Conservation (phyloP, 1,284 basidiomycete species). For the Waitea zeae region DNA sequence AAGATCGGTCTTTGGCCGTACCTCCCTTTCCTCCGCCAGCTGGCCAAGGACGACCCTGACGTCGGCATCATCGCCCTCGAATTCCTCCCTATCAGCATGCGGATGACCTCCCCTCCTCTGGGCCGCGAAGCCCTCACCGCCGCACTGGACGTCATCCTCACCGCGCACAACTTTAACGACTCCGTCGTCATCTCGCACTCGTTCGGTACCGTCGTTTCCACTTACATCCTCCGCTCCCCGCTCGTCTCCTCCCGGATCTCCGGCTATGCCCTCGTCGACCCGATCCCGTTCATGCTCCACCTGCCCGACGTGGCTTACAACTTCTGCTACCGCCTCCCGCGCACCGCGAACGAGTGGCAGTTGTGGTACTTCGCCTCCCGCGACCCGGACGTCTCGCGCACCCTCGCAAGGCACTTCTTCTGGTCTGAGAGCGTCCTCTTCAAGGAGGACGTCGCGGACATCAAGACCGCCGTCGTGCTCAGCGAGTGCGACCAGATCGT, state of each 20-base stretch:
- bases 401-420: constrained; percentile 42
- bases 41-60: constrained; percentile 21
- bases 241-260: constrained; percentile 17
- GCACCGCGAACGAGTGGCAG: constrained; percentile 40
- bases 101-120: constrained; percentile 31
- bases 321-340: constrained; percentile 41
- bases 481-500: constrained; percentile 42
- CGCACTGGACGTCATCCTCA: constrained; percentile 21
- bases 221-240: constrained; percentile 24
- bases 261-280: constrained; percentile 35
- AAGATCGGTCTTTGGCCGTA: constrained; percentile 49
- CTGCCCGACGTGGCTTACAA: constrained; percentile 42
- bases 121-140: constrained; percentile 19
- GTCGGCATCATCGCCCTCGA: constrained; percentile 41
- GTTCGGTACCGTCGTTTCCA: constrained; percentile 40
- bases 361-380: constrained; percentile 50
- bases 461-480: constrained; percentile 22
- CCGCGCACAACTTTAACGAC: constrained; percentile 19
- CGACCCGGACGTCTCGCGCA: constrained; percentile 41
- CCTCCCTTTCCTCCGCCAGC: constrained; percentile 25
- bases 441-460: constrained; percentile 12
- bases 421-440: constrained; percentile 45
- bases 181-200: constrained; percentile 38
- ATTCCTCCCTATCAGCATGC: constrained; percentile 39
- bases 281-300: constrained; percentile 45